Evolutionary conservation across 2,329 filamentous ascomycete species (phyloP), one percentile per base, ranked within the genome.

Genomic region (Ceratocystis variospora): DNA sequence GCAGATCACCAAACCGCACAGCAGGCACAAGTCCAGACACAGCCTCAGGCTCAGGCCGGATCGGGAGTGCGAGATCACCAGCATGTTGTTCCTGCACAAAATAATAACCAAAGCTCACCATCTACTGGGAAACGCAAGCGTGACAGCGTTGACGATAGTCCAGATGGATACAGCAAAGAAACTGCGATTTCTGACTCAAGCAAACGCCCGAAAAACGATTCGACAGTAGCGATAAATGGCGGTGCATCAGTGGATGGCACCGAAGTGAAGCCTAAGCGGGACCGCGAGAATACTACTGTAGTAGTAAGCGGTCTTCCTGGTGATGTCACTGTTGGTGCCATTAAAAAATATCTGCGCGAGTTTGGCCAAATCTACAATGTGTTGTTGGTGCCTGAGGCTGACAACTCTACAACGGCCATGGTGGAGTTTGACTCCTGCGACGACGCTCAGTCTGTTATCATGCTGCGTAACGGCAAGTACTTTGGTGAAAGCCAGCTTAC

Each of bases 271-370:
- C 77, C 80, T 37, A 93, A 90, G 74, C 86, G 94, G 66, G 92
- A 99, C 75, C 86, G 94, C 53, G 94, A 99, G 73, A 88, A 97
- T 74, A 87, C 90, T 0, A 92, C 89, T 0, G 81, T 97, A 61
- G 83, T 95, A 64, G 86, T 96, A 3, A 86, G 83, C 63, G 88
- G 91, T 70, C 76, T 99, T 28, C 91, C 94, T 1, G 71, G 74
- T 2, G 83, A 87, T 65, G 83, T 86, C 0, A 85, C 85, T 0
- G 85, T 90, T 71, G 86, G 83, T 12, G 87, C 87, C 71, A 77
- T 97, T 15, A 85, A 88, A 66, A 89, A 96, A 73, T 97, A 96
- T 74, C 97, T 99, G 77, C 87, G 87, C 72, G 90, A 92, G 69
- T 95, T 92, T 71, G 94, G 94, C 12, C 86, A 85, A 50, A 88